Conservation (phyloP, 768 basidiomycete genomes). For the Podaxis sp. region DNA sequence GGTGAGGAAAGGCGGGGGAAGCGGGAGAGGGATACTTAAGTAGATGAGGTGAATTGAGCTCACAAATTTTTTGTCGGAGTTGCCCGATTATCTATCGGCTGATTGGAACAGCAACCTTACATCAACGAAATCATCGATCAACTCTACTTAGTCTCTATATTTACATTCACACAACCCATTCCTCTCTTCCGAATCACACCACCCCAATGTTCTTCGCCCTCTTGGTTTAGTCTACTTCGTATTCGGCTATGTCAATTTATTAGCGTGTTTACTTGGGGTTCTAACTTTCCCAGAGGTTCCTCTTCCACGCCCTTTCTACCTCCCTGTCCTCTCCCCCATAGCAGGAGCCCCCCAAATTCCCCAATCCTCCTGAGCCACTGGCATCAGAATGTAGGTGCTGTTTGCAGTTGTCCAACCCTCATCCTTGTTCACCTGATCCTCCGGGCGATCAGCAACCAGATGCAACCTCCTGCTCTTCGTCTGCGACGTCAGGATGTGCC, state of each 20-base stretch:
- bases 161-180: not conserved
- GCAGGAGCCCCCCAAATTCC: not conserved
- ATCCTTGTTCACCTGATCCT: not conserved
- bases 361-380: not conserved
- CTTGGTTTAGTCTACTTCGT: not conserved
- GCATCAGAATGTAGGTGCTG: not conserved
- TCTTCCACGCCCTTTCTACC: not conserved
- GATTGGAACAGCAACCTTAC: slow-evolving; percentile 17
- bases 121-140: slow-evolving; percentile 16
- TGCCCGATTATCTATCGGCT: slow-evolving; percentile 38
- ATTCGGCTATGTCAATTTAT: not conserved
- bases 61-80: slow-evolving; percentile 59
- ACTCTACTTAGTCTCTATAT: not conserved
- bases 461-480: not conserved
- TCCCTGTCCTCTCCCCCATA: not conserved
- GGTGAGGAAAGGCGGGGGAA: slow-evolving; percentile 27
- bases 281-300: not conserved
- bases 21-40: slow-evolving; percentile 20
- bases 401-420: not conserved
- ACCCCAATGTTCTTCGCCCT: slow-evolving; percentile 9
- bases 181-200: not conserved
- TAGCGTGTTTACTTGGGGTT: too few relatives aligned
- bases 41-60: slow-evolving; percentile 22
- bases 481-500: not conserved
- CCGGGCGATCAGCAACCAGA: not conserved